Percentiles rank a stretch among this genome's conserved stretches.
These are phyloP conservation scores for Xylaria sp. DNA, from an alignment of 2,329 filamentous ascomycete species.

Conservation along the genomic window DNA sequence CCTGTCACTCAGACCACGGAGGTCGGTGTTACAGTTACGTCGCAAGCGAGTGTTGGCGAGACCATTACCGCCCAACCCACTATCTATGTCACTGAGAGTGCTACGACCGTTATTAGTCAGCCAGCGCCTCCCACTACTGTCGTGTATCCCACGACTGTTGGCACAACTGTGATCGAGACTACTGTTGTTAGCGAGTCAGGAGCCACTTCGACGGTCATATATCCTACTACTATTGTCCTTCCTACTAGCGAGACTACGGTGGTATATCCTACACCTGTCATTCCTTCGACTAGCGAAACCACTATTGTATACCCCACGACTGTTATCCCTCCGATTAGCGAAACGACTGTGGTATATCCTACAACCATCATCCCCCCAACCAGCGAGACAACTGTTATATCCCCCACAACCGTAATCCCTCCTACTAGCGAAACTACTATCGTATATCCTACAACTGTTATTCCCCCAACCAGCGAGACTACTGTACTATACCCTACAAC, in stretches of 20 bases:
- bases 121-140: conserved; percentile 43
- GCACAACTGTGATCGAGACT: conserved; percentile 10
- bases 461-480: neutral
- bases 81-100: conserved; percentile 48
- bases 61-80: conserved; percentile 52
- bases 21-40: conserved; percentile 55
- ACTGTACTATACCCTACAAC: conserved; percentile 19
- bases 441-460: conserved; percentile 4
- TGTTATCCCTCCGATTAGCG: neutral
- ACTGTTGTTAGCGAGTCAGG: neutral
- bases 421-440: neutral
- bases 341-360: neutral
- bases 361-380: neutral
- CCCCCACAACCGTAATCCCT: conserved; percentile 37
- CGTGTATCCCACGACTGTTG: conserved; percentile 39
- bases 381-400: conserved; percentile 37
- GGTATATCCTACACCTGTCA: neutral
- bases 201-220: conserved; percentile 22
- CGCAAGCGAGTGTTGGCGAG: conserved; percentile 49
- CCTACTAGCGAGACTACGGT: conserved; percentile 1
- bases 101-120: conserved; percentile 50
- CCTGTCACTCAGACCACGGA: conserved; percentile 55
- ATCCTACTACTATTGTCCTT: conserved; percentile 16
- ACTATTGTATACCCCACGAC: neutral
- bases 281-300: neutral